These are phyloP conservation scores for Phytophthora meadii DNA, from an alignment of 352 stramenopile species.

Conservation along the genomic window DNA sequence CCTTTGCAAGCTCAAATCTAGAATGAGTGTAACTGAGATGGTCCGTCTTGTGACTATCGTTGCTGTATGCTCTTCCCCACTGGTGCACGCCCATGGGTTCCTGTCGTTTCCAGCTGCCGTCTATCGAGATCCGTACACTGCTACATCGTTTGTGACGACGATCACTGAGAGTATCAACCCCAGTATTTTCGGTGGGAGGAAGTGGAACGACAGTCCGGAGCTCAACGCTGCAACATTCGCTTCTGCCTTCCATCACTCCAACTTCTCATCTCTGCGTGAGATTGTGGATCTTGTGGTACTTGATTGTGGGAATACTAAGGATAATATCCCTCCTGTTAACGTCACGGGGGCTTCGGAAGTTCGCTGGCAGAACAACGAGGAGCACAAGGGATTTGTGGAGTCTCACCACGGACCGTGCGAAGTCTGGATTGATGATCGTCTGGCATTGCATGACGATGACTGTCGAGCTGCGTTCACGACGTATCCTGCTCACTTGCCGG, in stretches of 20 bases:
- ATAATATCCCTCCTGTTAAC: slow-evolving; percentile 29
- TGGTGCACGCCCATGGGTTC: slow-evolving; percentile 50
- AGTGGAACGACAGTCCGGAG: slow-evolving; percentile 55
- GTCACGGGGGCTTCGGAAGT: slow-evolving; percentile 34
- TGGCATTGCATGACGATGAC: slow-evolving; percentile 47
- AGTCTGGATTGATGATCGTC: slow-evolving; percentile 51
- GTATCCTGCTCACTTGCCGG: slow-evolving; percentile 42
- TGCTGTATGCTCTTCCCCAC: not conserved
- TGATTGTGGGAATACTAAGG: slow-evolving; percentile 42
- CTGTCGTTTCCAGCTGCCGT: slow-evolving; percentile 44
- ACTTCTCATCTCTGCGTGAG: slow-evolving; percentile 43
- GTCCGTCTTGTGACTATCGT: not conserved
- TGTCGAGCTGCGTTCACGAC: slow-evolving; percentile 42
- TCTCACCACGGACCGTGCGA: slow-evolving; percentile 67
- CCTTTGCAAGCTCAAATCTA: no score
- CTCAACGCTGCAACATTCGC: slow-evolving; percentile 49
- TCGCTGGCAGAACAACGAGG: slow-evolving; percentile 51
- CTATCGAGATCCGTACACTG: slow-evolving; percentile 32
- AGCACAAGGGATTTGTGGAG: slow-evolving; percentile 46
- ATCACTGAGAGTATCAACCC: slow-evolving; percentile 37
- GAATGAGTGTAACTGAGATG: no score
- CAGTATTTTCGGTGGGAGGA: slow-evolving; percentile 47
- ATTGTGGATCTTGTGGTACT: slow-evolving; percentile 35
- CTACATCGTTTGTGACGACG: slow-evolving; percentile 39
- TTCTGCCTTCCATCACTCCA: slow-evolving; percentile 33